Base-by-base conservation (phyloP, 2,329 filamentous ascomycete species). In the Ophiosphaerella narmari region DNA sequence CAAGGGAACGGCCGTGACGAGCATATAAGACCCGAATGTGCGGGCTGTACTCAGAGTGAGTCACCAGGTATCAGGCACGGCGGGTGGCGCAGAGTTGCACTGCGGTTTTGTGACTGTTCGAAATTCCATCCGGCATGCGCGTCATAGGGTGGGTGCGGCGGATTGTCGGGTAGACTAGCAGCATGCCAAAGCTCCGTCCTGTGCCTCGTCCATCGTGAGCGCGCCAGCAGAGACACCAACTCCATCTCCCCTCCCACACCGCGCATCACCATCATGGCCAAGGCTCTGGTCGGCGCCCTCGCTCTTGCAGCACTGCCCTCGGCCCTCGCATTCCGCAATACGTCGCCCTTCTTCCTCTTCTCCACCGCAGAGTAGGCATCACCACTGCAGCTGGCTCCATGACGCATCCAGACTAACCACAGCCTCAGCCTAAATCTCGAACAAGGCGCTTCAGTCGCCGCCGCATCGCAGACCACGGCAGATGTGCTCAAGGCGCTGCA, bases 321-420 rank as follows among this genome's bases (percentile, higher is more conserved):
- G 21, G 85, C 81, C 38, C 78, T 85, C 54, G 92, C 90, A 23
- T 94, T 96, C 73, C 86, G 84, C 56, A 88, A 96, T 74, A 91
- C 92, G 2, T 92, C 90, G 46, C 93, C 94, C 14, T 94, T 96
- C 74, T 83, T 96, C 70, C 78, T 97, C 60, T 87, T 95, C 73
- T 97, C 93, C 29, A 93, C 88, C 39, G 83, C 88, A 55, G 79
- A 86, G 92, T 96, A 86, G 66, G 87, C 60, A 43, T 38, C 26
- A 26, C 39, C 26, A 26, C 50, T 46, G 37, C 48, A 45, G 50
- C 57, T 46, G 31, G 29, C 32, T 41, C 43, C 26, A 8, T 46
- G 37, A 44, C 42, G 35, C 48, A 44, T 46, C 48, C 32, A 54
- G 59, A 60, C 67, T 70, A 68, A 65, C 58, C 48, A 21, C 42